Evolutionary conservation across 257 asterid genomes (phyloP).

Genomic region (Apocynum venetum): DNA sequence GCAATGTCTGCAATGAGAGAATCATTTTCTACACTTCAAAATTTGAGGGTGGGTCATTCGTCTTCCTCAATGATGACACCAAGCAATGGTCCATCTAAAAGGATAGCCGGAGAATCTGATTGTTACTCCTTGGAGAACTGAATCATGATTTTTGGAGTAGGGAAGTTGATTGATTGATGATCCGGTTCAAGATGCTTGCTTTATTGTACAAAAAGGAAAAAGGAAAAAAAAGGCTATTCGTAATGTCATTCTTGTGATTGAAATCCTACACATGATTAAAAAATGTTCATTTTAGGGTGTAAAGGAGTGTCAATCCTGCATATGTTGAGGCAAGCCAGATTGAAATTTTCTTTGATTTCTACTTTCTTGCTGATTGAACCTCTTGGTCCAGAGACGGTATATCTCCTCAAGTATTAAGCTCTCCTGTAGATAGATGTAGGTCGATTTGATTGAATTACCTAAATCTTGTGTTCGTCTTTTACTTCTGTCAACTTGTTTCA

Average conservation of each 20-base stretch:
- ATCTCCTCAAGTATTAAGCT: no score
- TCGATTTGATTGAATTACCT: no score
- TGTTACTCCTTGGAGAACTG: conserved; percentile 82
- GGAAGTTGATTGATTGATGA: background rate
- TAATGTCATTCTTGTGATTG: background rate
- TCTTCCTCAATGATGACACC: conserved; percentile 30
- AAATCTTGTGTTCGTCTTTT: no score
- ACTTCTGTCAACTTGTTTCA: no score
- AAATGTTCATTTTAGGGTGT: background rate
- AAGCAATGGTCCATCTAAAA: conserved; percentile 23
- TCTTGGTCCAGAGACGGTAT: no score
- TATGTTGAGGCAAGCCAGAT: no score
- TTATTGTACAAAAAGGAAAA: background rate
- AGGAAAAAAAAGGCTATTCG: background rate
- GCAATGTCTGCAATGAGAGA: conserved; percentile 98
- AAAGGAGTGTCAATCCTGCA: background rate
- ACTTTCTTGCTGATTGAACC: no score
- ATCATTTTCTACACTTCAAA: conserved; percentile 78
- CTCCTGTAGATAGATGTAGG: no score
- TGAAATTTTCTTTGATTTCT: no score
- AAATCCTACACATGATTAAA: background rate
- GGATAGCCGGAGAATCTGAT: conserved; percentile 47
- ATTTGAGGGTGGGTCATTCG: conserved; percentile 69
- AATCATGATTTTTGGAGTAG: conserved; percentile 45
- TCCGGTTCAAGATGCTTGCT: background rate